Evolutionary conservation across 306 rosid genomes (phyloP), one percentile per base, ranked within the genome.

Genomic region (Hippophae rhamnoides): DNA sequence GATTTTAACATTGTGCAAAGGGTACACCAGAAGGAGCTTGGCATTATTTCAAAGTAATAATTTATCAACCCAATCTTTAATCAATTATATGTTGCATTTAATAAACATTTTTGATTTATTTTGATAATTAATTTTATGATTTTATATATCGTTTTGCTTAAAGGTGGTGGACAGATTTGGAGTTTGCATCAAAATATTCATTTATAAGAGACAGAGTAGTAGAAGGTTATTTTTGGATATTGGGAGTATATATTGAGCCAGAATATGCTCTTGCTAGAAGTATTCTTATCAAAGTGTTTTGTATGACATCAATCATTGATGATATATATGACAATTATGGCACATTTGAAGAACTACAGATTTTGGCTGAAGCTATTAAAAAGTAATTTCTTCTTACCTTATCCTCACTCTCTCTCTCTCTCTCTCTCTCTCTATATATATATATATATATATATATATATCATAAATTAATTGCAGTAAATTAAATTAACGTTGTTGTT

Each of bases 261-360:
- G 13, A 79, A 43, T 44, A 68, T 53, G 41, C 18, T 25, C 10
- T n/a, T 41, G 62, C 51, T 3, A 70, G 90, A 47, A 62, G 27
- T 6, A 58, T 70, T 5, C 38, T 27, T 5, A 44, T 68, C 6
- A 75, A 78, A 69, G 59, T 81, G 10, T 5, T 69, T 8, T 40
- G 41, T 1, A 44, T 73, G 18, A 11, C 47, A 9, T 54, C 69
- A 5, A 13, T 45, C 9, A 10, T 78, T 4, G 82, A 82, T 69
- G 89, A 79, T 41, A 74, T 71, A 5, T 79, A 75, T 57, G 87
- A 78, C 65, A 61, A 56, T 3, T 60, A 73, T 38, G 85, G 72
- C 7, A 79, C 72, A 5, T 0, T 67, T 65, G 68, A 79, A 67
- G 84, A 79, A 53, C 80, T 79, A 8, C 60, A 71, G 7, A 62